A percentile compares a stretch with the other conserved stretches of the same genome.
Evolutionary conservation across 768 basidiomycete species (phyloP).

Genomic region (Rhizopogon salebrosus): DNA sequence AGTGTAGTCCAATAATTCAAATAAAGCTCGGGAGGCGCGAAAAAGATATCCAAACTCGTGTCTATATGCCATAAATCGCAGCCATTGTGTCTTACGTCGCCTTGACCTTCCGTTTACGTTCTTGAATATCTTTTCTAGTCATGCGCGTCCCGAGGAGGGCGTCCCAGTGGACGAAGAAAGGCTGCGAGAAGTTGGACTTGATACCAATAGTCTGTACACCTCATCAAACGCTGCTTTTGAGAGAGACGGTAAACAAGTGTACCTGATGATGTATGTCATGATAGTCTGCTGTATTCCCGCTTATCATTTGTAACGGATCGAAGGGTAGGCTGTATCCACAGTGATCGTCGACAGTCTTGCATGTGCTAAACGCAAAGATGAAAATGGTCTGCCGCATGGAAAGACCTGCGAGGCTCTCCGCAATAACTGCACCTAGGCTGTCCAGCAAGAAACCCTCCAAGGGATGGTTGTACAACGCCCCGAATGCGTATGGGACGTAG

Average conservation of each 20-base stretch:
- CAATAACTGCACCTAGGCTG: constrained; percentile 70
- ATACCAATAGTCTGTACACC: constrained; percentile 51
- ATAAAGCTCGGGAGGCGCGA: background rate
- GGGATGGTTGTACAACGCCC: constrained; percentile 96
- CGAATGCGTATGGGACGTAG: constrained; percentile 95
- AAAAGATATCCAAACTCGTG: background rate
- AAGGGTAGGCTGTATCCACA: constrained; percentile 88
- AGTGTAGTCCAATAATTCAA: background rate
- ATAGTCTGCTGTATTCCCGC: constrained; percentile 89
- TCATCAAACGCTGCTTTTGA: background rate
- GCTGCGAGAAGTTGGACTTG: constrained; percentile 91
- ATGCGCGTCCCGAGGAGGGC: constrained; percentile 73
- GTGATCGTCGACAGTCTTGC: constrained; percentile 96
- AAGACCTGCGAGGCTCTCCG: constrained; percentile 65
- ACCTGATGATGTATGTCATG: constrained; percentile 98
- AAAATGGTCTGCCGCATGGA: constrained; percentile 78
- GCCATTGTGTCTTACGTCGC: constrained; percentile 7
- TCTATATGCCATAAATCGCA: background rate
- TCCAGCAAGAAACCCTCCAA: constrained; percentile 92
- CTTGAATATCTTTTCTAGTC: constrained; percentile 59
- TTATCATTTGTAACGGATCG: constrained; percentile 86
- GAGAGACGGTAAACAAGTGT: background rate
- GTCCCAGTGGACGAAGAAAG: constrained; percentile 95
- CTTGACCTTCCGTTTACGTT: constrained; percentile 32
- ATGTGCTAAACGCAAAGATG: constrained; percentile 76